Conservation (phyloP, 129 eudicot species). For the Calendula officinalis region DNA sequence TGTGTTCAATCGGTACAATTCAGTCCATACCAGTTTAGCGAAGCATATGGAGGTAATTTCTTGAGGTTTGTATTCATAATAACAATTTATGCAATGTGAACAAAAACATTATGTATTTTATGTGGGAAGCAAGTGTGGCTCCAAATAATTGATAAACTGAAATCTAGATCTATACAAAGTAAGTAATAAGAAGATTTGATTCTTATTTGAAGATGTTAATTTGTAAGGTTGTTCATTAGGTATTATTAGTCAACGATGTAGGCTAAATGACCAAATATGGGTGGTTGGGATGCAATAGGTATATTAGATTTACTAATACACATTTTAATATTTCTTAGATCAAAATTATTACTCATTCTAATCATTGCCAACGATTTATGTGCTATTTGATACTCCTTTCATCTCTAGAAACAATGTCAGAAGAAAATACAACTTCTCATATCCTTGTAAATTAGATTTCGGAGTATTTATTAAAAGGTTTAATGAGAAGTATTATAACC, state of each 20-base stretch:
- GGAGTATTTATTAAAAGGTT: too few relatives aligned
- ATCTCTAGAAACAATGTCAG: background rate
- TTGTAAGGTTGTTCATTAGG: slow-evolving; percentile 24
- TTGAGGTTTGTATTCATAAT: too few relatives aligned
- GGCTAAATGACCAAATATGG: slow-evolving; percentile 24
- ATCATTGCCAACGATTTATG: slow-evolving; percentile 34
- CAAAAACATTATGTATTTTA: too few relatives aligned
- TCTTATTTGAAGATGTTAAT: background rate
- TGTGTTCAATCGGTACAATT: too few relatives aligned
- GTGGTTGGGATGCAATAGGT: slow-evolving; percentile 22
- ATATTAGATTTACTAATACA: background rate
- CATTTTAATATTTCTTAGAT: slow-evolving; percentile 22
- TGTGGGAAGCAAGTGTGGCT: too few relatives aligned
- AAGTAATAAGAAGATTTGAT: slow-evolving; percentile 15
- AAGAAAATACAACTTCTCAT: background rate
- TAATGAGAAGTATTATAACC: too few relatives aligned
- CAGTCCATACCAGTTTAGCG: too few relatives aligned
- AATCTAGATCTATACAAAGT: background rate
- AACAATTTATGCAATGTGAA: too few relatives aligned
- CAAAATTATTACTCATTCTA: slow-evolving; percentile 11
- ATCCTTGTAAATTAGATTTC: background rate
- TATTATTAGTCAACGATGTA: slow-evolving; percentile 25
- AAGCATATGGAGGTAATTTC: too few relatives aligned
- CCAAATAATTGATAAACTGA: background rate
- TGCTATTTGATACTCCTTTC: slow-evolving; percentile 19